phyloP scores from a whole-genome alignment of 2,329 filamentous ascomycete genomes.

The Claviceps fusiformis region DNA sequence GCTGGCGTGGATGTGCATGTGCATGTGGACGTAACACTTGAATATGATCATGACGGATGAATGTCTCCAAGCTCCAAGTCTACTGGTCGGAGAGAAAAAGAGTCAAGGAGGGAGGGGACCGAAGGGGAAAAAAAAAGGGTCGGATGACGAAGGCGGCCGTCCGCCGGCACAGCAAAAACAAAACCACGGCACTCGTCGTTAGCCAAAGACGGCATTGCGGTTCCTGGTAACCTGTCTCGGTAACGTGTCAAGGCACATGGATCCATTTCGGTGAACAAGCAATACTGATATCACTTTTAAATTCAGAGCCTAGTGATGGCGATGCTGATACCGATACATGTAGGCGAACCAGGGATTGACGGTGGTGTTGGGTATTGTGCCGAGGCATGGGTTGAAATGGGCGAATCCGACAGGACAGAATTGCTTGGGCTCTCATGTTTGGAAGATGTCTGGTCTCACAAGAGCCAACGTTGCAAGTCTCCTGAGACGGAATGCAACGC shows the following conservation, averaged over 20 bases:
- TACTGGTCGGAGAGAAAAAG: no score
- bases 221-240: neutral
- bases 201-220: neutral
- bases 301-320: neutral
- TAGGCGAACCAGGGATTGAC: neutral
- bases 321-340: neutral
- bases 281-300: neutral
- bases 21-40: neutral
- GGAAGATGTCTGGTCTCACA: neutral
- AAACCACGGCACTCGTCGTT: neutral
- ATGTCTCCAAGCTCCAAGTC: neutral
- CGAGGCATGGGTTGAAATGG: neutral
- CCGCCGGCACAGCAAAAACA: neutral
- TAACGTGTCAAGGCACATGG: neutral
- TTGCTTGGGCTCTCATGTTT: neutral
- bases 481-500: neutral
- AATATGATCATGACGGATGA: neutral
- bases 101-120: no score
- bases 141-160: neutral
- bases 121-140: neutral
- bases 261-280: neutral
- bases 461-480: neutral
- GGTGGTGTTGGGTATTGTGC: neutral
- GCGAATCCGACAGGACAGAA: neutral
- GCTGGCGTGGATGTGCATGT: neutral